Evolutionary conservation across 257 asterid genomes (phyloP).

Genomic region (Forsythia viridissima): DNA sequence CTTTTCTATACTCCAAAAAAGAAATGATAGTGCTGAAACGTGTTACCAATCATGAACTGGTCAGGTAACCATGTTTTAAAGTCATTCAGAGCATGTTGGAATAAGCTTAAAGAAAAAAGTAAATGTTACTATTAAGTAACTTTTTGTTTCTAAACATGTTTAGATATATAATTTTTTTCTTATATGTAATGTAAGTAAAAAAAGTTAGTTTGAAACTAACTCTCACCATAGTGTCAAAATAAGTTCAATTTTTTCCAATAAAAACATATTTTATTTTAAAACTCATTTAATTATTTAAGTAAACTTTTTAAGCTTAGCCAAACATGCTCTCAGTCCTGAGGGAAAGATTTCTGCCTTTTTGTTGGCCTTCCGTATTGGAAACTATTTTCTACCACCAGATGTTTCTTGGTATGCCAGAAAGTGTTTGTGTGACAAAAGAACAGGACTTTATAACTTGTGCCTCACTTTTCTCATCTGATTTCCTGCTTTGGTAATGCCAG

Average conservation of each 20-base stretch:
- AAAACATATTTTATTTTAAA: neutral
- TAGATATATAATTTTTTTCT: neutral
- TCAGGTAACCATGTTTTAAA: neutral
- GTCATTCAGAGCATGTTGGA: neutral
- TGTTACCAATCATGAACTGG: neutral
- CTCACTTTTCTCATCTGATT: neutral
- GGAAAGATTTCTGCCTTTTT: neutral
- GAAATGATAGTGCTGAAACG: neutral
- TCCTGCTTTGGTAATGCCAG: slow-evolving; percentile 4
- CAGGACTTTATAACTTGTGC: slow-evolving; percentile 1
- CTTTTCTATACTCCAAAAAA: neutral
- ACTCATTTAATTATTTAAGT: neutral
- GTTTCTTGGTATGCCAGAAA: slow-evolving; percentile 1
- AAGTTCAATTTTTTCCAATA: neutral
- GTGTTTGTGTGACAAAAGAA: neutral
- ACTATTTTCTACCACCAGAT: slow-evolving; percentile 7
- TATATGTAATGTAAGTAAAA: neutral
- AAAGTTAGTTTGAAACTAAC: neutral
- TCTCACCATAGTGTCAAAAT: neutral
- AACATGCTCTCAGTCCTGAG: neutral
- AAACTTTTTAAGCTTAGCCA: neutral
- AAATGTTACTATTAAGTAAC: neutral
- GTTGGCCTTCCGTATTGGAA: slow-evolving; percentile 3
- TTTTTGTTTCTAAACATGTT: neutral
- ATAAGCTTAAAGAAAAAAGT: neutral